Evolutionary conservation across 2,329 filamentous ascomycete genomes (phyloP), one percentile per base, ranked within the genome.

Genomic region (Talaromyces sp.): DNA sequence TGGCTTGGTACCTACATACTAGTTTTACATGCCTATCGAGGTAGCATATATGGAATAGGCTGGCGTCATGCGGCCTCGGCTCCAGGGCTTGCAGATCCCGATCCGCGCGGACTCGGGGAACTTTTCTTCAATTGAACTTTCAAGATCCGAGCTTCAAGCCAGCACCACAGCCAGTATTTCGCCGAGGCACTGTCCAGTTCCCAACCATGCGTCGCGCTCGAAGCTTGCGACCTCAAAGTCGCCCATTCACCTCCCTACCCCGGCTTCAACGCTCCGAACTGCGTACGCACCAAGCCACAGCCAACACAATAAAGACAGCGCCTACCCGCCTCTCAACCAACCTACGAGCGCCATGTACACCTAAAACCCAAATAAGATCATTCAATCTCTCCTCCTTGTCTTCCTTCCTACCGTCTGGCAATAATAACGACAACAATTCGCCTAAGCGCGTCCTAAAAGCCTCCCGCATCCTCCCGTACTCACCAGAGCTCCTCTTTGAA

Each of bases 391-490:
- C 69, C 4, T 62, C 63, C 1, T 58, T 71, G 50, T 64, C 69
- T 33, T 67, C 68, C 27, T 55, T 70, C 49, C 56, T 65, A 33
- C 61, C 64, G 10, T 50, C 54, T 2, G 50, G 53, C 43, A 63
- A 53, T 47, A 61, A 55, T 36, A 63, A 65, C 24, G 54, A 54
- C 54, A 59, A 60, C 35, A 57, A 60, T 20, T 58, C 79, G 20
- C 74, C 81, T 58, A 78, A 78, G 64, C 89, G 92, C 68, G 84
- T 78, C 59, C 81, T 97, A 52, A 84, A 82, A 47, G 91, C 91
- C 10, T 80, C 82, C 17, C 88, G 91, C 56, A 88, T 82, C 3
- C 86, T 97, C 13, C 88, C 89, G 13, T 95, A 95, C 78, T 76
- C 86, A 0, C 78, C 85, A 29, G 66, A 74, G 4, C 79, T 84